A percentile compares a stretch with the other conserved stretches of the same genome.
Conservation (phyloP, 768 basidiomycete genomes). For the Termitomyces titanicus region DNA sequence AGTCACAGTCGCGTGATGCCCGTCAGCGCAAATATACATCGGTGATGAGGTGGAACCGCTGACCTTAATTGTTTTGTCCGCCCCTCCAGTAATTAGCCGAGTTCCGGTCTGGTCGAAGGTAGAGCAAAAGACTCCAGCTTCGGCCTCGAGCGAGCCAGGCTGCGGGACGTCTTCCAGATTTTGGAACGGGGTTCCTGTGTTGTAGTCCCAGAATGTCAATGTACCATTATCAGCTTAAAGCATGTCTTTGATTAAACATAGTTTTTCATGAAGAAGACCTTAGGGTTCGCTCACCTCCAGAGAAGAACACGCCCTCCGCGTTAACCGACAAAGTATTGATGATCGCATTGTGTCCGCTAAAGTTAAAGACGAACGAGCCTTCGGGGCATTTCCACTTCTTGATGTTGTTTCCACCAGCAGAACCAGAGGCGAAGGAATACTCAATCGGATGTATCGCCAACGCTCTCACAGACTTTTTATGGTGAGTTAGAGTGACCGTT, state of each 20-base stretch:
- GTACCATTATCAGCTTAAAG: slow-evolving; percentile 86
- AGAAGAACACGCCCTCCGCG: slow-evolving; percentile 94
- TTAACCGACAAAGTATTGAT: slow-evolving; percentile 96
- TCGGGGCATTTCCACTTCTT: slow-evolving; percentile 99
- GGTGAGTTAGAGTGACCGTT: slow-evolving; percentile 95
- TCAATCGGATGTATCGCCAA: slow-evolving; percentile 95
- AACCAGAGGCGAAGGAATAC: slow-evolving; percentile 93
- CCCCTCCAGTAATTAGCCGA: slow-evolving; percentile 90
- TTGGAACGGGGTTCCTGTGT: slow-evolving; percentile 93
- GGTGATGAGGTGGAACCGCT: slow-evolving; percentile 16
- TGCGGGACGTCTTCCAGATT: slow-evolving; percentile 92
- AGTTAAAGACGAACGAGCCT: slow-evolving; percentile 94
- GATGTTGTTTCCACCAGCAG: slow-evolving; percentile 99
- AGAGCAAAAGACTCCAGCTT: slow-evolving; percentile 95
- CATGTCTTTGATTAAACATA: neutral
- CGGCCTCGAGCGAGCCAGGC: slow-evolving; percentile 96
- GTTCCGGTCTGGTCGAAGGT: slow-evolving; percentile 97
- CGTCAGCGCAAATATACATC: slow-evolving; percentile 1
- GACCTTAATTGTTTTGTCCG: slow-evolving; percentile 99
- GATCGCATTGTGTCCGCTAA: slow-evolving; percentile 94
- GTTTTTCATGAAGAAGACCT: neutral
- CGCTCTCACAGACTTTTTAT: slow-evolving; percentile 96
- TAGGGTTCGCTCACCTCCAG: slow-evolving; percentile 64
- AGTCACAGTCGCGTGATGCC: neutral
- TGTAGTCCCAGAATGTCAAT: slow-evolving; percentile 91